Conservation (phyloP, 2,329 filamentous ascomycete genomes). For the Colletotrichum tropicale region DNA sequence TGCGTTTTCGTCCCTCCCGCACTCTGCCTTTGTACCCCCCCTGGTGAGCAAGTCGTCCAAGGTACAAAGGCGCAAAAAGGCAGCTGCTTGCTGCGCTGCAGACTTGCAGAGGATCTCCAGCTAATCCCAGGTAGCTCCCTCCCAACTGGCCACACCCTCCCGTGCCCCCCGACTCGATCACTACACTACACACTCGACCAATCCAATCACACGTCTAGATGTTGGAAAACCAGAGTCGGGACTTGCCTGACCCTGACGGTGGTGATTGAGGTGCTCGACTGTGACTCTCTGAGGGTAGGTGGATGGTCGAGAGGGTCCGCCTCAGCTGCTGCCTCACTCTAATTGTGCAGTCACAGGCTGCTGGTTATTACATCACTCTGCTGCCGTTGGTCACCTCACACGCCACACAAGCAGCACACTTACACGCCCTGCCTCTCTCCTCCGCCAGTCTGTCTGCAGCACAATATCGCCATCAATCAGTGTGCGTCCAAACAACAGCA, state of each 20-base stretch:
- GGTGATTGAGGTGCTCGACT: neutral
- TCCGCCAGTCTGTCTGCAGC: neutral
- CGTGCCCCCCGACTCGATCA: neutral
- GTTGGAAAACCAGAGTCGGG: neutral
- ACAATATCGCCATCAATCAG: neutral
- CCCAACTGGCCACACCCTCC: neutral
- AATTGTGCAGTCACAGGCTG: neutral
- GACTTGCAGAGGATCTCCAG: conserved; percentile 16
- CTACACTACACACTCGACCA: neutral
- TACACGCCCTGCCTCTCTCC: neutral
- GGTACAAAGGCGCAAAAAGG: neutral
- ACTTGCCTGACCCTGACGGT: neutral
- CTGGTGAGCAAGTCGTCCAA: neutral
- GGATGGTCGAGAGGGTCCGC: neutral
- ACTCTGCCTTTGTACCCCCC: neutral
- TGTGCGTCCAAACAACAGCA: neutral
- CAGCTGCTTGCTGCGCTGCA: neutral
- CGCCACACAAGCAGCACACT: neutral
- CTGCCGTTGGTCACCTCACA: neutral
- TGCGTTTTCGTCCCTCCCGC: neutral
- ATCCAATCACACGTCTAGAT: conserved; percentile 1
- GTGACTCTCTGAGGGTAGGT: neutral
- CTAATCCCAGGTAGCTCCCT: conserved; percentile 5
- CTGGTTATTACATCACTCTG: conserved; percentile 11
- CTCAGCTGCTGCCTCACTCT: conserved; percentile 6